Evolutionary conservation across 2,329 filamentous ascomycete genomes (phyloP), one percentile per base, ranked within the genome.

Genomic region (Nemania sp.): DNA sequence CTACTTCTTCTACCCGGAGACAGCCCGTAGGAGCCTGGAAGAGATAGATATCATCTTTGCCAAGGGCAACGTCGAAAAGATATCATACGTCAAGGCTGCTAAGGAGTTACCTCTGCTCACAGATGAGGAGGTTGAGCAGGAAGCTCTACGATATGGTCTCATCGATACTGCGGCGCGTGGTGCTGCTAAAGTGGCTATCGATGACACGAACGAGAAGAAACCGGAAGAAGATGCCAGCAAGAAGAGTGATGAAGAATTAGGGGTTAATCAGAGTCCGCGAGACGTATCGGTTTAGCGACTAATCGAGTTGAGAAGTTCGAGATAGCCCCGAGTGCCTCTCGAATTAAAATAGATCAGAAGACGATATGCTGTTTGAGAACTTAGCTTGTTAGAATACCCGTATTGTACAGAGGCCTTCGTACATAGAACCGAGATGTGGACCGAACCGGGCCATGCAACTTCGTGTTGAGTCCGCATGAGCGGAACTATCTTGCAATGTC

Each of bases 11-110:
- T 82, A 81, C 62, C 79, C 78, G 0, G 79, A 81, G 63, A 81
- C 78, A 9, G 74, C 74, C 39, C 71, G 71, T 17, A 64, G 80
- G 30, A 75, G 72, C 19, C 70, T 83, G 37, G 80, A 83, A 64
- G 80, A 83, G 67, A 83, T 83, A 45, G 80, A 83, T 59, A 77
- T 76, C 37, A 80, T 84, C 50, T 84, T 85, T 54, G 80, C 78
- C 65, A 84, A 84, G 72, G 81, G 81, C 9, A 76, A 75, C 60
- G 67, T 75, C 24, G 83, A 86, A 68, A 79, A 82, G 2, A 84
- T 81, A 5, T 80, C 77, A 4, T 84, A 85, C 56, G 81, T 86
- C 49, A 73, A 74, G 58, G 83, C 82, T 5, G 79, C 81, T 26
- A 73, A 79, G 60, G 76, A 84, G 43, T 68, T 86, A 52, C 83